Evolutionary conservation across 371 early-diverging fungal genomes (phyloP), one percentile per base, ranked within the genome.

Genomic region (Synchytrium microbalum): DNA sequence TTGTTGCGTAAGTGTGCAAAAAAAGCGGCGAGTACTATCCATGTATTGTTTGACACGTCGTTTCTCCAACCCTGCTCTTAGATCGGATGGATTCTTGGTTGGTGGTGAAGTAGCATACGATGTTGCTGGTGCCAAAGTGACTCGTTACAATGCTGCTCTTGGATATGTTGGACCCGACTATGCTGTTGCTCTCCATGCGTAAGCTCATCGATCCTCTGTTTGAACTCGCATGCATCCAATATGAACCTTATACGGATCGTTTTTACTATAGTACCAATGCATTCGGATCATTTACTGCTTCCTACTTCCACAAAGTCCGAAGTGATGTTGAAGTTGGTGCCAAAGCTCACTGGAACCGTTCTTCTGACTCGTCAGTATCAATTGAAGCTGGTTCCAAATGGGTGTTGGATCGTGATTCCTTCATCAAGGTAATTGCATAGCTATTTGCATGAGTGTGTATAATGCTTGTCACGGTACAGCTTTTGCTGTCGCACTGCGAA

Each of bases 311-410:
- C 84, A 88, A 89, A 66, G 91, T 96, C 76, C 88, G 81, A 76
- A 67, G 82, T 64, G 87, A 87, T 60, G 82, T 93, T 65, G 96
- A 98, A 82, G 94, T 92, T 65, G 96, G 93, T 71, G 92, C 88
- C 71, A 89, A 89, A 76, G 95, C 96, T 64, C 76, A 87, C 69
- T 96, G 92, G 89, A 90, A 94, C 81, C 80, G 86, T 73, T 75
- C 89, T 73, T 80, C 84, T 68, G 79, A 78, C 70, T 71, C 79
- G 63, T 70, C 73, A 46, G 95, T 94, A 68, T 82, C 86, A 66
- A 84, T 95, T 60, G 98, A 98, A 80, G 88, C 96, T 68, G 98
- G 94, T 75, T 86, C 94, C 79, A 95, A 95, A 85, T 88, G 91
- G 78, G 75, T 80, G 72, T 81, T 98, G 65, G 96, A 96, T 81